Evolutionary conservation across 1,284 basidiomycete species (phyloP).

Genomic region (Puccinia novopanici): DNA sequence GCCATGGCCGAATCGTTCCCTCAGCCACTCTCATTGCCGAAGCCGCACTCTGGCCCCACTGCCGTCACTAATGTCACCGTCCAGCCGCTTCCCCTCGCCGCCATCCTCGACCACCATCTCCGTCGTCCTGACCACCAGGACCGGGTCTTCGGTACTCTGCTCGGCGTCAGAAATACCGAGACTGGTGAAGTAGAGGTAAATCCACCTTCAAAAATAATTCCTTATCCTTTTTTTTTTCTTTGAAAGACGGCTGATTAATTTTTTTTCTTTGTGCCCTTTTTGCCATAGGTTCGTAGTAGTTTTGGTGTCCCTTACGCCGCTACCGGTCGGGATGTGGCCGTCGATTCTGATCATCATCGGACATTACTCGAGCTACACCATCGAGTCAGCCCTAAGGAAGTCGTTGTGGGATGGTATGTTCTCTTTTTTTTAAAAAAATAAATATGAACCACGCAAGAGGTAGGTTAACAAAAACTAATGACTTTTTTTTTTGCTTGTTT

Average conservation of each 20-base stretch:
- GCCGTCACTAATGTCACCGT: constrained; percentile 66
- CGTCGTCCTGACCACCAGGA: constrained; percentile 78
- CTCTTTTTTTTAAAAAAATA: too few relatives aligned
- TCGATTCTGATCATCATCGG: constrained; percentile 94
- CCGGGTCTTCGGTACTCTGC: constrained; percentile 92
- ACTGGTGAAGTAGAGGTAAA: constrained; percentile 71
- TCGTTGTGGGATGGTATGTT: constrained; percentile 82
- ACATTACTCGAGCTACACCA: constrained; percentile 88
- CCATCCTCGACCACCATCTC: constrained; percentile 95
- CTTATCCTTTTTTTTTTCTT: not conserved
- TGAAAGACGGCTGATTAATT: not conserved
- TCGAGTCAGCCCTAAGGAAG: constrained; percentile 79
- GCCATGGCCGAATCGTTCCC: constrained; percentile 18
- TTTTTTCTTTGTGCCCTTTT: not conserved
- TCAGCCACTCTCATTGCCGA: constrained; percentile 43
- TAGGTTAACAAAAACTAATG: constrained; percentile 42
- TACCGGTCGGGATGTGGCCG: constrained; percentile 68
- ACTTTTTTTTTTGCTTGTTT: too few relatives aligned
- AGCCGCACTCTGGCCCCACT: constrained; percentile 25
- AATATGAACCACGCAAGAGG: not conserved
- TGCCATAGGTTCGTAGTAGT: constrained; percentile 40
- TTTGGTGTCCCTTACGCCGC: constrained; percentile 50
- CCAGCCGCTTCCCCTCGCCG: constrained; percentile 87
- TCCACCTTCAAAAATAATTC: constrained; percentile 68
- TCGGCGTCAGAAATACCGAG: constrained; percentile 76